phyloP scores from a whole-genome alignment of 129 eudicot genomes.

The Helichrysum umbraculigerum region DNA sequence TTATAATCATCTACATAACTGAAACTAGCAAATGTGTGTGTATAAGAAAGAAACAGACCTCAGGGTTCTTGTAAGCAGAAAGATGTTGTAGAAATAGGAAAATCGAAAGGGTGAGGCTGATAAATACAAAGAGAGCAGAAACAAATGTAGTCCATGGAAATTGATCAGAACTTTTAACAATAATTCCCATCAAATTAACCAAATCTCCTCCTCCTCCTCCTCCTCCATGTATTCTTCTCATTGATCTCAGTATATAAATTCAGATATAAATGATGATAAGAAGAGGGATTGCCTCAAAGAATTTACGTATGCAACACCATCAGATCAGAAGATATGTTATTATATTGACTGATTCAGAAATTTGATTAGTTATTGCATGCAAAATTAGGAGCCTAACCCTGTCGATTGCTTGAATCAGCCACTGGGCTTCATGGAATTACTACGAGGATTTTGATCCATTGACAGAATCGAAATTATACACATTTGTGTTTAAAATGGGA shows the following conservation, averaged over 20 bases:
- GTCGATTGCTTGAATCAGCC: slow-evolving; percentile 14
- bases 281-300: slow-evolving; percentile 10
- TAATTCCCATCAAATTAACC: slow-evolving; percentile 33
- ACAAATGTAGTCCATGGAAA: slow-evolving; percentile 77
- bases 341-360: neutral
- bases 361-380: slow-evolving; percentile 19
- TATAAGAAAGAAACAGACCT: slow-evolving; percentile 39
- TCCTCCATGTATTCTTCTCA: slow-evolving; percentile 29
- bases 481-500: neutral
- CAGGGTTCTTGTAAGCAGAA: slow-evolving; percentile 93
- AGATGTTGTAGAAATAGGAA: slow-evolving; percentile 87
- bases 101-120: slow-evolving; percentile 72
- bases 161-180: slow-evolving; percentile 16
- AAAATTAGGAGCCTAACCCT: slow-evolving; percentile 19
- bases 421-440: slow-evolving; percentile 12
- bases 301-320: slow-evolving; percentile 12
- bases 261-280: no score
- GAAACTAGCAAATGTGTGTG: neutral
- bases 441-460: slow-evolving; percentile 25
- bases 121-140: slow-evolving; percentile 65
- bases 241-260: slow-evolving; percentile 28
- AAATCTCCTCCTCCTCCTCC: neutral
- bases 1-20: neutral
- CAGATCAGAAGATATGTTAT: slow-evolving; percentile 5
- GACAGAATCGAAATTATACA: slow-evolving; percentile 13